Conservation (phyloP, 495 filamentous ascomycete species). For the Cercophora scortea region DNA sequence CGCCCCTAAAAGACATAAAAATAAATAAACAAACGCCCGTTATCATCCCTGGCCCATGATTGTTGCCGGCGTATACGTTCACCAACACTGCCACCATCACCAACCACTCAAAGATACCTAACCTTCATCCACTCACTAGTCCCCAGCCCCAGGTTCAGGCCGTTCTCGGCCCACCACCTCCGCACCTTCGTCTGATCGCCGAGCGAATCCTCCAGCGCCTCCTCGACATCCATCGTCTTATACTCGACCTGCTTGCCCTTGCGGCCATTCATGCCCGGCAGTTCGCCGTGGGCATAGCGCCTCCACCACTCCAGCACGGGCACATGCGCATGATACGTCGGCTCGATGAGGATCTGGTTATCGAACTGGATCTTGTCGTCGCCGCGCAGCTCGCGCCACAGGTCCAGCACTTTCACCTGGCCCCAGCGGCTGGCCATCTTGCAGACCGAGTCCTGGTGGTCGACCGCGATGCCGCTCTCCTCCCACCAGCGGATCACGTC, state of each 20-base stretch:
- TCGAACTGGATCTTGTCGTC: constrained; percentile 80
- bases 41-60: too few species aligned
- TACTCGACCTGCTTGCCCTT: constrained; percentile 63
- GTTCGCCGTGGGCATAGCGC: constrained; percentile 51
- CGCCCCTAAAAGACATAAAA: too few species aligned
- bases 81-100: too few species aligned
- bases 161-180: constrained; percentile 86
- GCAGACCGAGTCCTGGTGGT: constrained; percentile 67
- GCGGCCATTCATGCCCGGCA: constrained; percentile 32
- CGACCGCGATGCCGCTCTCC: constrained; percentile 62
- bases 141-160: constrained; percentile 74
- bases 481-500: constrained; percentile 78
- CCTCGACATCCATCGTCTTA: constrained; percentile 91
- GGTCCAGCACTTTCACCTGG: constrained; percentile 75
- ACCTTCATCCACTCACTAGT: constrained; percentile 90
- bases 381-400: constrained; percentile 72
- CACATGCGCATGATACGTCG: constrained; percentile 79
- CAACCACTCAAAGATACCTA: constrained; percentile 28
- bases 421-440: constrained; percentile 78
- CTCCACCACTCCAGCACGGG: constrained; percentile 91
- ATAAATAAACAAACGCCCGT: too few species aligned
- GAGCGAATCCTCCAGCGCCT: constrained; percentile 80
- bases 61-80: too few species aligned
- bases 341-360: constrained; percentile 77
- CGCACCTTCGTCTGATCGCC: constrained; percentile 63